A percentile compares a stretch with the other conserved stretches of the same genome.
Evolutionary conservation across 192 early-diverging fungal species (phyloP).

Genomic region (Coemansia sp.): DNA sequence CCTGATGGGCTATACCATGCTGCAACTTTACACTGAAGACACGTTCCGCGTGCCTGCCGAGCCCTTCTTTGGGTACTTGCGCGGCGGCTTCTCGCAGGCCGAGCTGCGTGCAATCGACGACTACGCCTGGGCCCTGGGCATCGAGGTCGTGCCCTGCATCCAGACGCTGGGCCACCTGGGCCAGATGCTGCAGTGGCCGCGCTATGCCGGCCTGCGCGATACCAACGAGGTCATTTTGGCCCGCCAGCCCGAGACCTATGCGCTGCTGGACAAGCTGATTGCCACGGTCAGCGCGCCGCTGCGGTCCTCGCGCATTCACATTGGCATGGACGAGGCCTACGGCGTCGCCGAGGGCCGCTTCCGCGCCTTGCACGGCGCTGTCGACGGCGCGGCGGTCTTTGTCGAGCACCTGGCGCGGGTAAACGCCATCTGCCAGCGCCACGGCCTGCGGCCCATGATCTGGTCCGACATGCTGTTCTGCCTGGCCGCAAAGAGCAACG

Average conservation of each 20-base stretch:
- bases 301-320: conserved; percentile 72
- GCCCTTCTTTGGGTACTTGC: conserved; percentile 69
- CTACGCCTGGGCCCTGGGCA: conserved; percentile 67
- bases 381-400: conserved; percentile 69
- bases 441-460: conserved; percentile 67
- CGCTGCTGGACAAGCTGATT: conserved; percentile 70
- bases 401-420: conserved; percentile 69
- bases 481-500: conserved; percentile 73
- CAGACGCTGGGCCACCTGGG: conserved; percentile 87
- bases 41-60: conserved; percentile 68
- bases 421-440: conserved; percentile 57
- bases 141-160: conserved; percentile 84
- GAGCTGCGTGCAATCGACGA: conserved; percentile 72
- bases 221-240: conserved; percentile 74
- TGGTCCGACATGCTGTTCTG: conserved; percentile 78
- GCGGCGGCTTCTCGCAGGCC: conserved; percentile 66
- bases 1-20: conserved; percentile 80
- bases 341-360: conserved; percentile 83
- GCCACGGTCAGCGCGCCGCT: conserved; percentile 59
- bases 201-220: conserved; percentile 68
- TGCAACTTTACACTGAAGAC: conserved; percentile 89
- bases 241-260: conserved; percentile 69
- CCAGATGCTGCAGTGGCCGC: conserved; percentile 85
- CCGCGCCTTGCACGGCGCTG: conserved; percentile 64
- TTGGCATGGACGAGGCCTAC: conserved; percentile 86